A percentile compares a stretch with the other conserved stretches of the same genome.
Evolutionary conservation across 2,329 filamentous ascomycete genomes (phyloP).

Genomic region (Rutstroemia sp.): DNA sequence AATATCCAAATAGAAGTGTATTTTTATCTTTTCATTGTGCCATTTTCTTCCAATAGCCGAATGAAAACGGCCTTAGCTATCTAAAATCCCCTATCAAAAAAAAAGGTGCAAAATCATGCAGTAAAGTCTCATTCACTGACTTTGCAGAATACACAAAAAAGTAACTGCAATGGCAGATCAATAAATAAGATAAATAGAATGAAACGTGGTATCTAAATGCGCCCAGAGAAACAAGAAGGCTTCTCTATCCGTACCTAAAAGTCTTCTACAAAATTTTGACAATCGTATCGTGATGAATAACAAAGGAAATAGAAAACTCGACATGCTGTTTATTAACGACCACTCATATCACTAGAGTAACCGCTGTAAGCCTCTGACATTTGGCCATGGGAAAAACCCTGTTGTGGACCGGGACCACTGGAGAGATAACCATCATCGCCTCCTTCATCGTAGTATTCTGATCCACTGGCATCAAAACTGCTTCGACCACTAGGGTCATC

Average conservation of each 20-base stretch:
- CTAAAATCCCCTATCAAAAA: too few species aligned
- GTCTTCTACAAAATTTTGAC: conserved; percentile 1
- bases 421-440: conserved; percentile 64
- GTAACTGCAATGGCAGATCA: too few species aligned
- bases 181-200: conserved; percentile 7
- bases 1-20: too few species aligned
- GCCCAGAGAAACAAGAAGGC: conserved; percentile 13
- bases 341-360: conserved; percentile 29
- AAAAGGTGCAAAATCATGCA: too few species aligned
- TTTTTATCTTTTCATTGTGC: too few species aligned
- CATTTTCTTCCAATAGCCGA: too few species aligned
- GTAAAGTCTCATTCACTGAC: too few species aligned
- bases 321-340: conserved; percentile 2
- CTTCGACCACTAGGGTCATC: conserved; percentile 73
- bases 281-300: conserved; percentile 3
- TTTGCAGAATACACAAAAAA: too few species aligned
- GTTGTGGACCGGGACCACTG: conserved; percentile 27
- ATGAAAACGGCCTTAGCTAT: too few species aligned
- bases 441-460: conserved; percentile 62
- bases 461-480: conserved; percentile 71
- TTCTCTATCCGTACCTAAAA: conserved; percentile 8
- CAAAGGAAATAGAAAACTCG: background rate
- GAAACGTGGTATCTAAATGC: conserved; percentile 28
- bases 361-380: conserved; percentile 26
- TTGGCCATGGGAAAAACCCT: conserved; percentile 24